Evolutionary conservation across 768 basidiomycete genomes (phyloP), one percentile per base, ranked within the genome.

Genomic region (Amanita rimosa): DNA sequence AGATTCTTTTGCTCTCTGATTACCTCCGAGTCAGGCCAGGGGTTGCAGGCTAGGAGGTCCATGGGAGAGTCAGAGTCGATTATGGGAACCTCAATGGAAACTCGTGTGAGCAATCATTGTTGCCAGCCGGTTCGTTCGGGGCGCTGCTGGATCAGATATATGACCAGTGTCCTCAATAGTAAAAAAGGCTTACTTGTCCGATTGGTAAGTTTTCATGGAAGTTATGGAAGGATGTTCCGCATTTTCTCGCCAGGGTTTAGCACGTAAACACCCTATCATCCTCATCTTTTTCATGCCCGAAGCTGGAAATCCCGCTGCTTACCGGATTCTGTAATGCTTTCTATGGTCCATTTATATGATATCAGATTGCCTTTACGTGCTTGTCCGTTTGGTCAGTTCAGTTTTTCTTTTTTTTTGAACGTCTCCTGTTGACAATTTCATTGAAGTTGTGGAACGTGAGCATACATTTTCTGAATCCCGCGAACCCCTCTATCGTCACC

Each of bases 401-500:
- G 6, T 35, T 11, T 24, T 13, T 9, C 27, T 46, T 0, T 3
- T 5, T 17, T 11, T 7, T n/a, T n/a, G n/a, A 21, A 17, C 13
- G 41, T 17, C 42, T 14, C 14, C 35, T 19, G 14, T 11, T n/a
- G 47, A 2, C 48, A 14, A n/a, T 14, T 17, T 9, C 11, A 31
- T 31, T 10, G 4, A 19, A 35, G 77, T 53, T 77, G 78, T 49
- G 75, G 76, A 3, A 72, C 72, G 3, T 84, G 76, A 57, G 82
- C 83, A 3, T 83, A 79, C n/a, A n/a, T n/a, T n/a, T 0, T 82
- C 79, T 0, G 83, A 81, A 9, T 63, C 83, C n/a, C n/a, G n/a
- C n/a, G n/a, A n/a, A n/a, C n/a, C 14, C 3, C 31, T 21, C 17
- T 10, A 5, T 17, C 19, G 16, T 19, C 13, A 16, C n/a, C 17